phyloP scores from a whole-genome alignment of 2,329 filamentous ascomycete species.

The Alternaria angustiovoidea region DNA sequence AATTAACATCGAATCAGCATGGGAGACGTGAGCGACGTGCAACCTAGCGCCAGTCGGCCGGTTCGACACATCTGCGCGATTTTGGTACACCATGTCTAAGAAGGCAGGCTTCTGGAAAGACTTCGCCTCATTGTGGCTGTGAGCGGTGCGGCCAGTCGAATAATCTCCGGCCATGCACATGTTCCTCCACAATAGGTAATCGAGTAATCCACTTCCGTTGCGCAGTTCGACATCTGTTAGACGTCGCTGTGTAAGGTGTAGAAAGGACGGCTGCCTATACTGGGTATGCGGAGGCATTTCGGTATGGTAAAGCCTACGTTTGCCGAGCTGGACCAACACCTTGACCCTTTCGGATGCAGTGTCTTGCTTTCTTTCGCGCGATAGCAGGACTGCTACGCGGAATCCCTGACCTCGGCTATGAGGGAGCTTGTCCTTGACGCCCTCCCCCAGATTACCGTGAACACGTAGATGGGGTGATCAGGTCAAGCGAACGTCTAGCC shows the following conservation, averaged over 20 bases:
- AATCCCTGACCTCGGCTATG: constrained; percentile 15
- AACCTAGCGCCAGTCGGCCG: constrained; percentile 16
- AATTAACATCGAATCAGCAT: constrained; percentile 22
- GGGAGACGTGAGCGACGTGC: constrained; percentile 14
- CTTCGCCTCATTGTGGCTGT: constrained; percentile 30
- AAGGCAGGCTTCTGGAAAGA: constrained; percentile 23
- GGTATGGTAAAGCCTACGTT: constrained; percentile 16
- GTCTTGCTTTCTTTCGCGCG: not conserved
- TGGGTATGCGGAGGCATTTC: not conserved
- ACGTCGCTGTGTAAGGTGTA: not conserved
- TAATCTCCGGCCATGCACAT: constrained; percentile 4
- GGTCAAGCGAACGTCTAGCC: constrained; percentile 13
- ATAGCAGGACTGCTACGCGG: not conserved
- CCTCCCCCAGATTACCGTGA: constrained; percentile 8
- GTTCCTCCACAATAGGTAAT: not conserved
- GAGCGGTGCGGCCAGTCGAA: constrained; percentile 15
- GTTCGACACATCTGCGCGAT: constrained; percentile 19
- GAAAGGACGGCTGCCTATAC: constrained; percentile 7
- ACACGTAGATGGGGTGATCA: constrained; percentile 7
- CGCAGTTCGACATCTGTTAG: not conserved
- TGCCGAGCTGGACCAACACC: constrained; percentile 16
- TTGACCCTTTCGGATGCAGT: constrained; percentile 4
- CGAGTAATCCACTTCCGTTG: not conserved
- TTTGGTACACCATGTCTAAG: constrained; percentile 16
- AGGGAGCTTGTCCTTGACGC: constrained; percentile 5